phyloP scores from a whole-genome alignment of 768 basidiomycete species.

The Phanerochaete carnosa region DNA sequence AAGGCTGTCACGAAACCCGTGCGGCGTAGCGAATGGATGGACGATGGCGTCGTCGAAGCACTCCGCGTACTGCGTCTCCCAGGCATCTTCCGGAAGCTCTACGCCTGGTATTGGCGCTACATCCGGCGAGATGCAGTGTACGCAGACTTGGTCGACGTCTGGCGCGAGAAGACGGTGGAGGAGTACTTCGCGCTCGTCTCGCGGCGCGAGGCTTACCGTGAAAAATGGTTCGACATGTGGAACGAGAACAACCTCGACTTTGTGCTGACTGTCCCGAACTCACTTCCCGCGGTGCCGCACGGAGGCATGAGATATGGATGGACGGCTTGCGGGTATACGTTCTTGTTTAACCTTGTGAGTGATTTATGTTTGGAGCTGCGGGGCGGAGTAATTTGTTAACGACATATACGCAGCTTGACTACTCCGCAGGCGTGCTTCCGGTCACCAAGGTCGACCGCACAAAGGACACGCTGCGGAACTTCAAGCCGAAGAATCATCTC shows the following conservation, averaged over 20 bases:
- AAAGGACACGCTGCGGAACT: constrained; percentile 30
- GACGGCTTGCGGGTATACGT: constrained; percentile 30
- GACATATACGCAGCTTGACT: constrained; percentile 36
- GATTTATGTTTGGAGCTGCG: not conserved
- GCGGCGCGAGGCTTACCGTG: constrained; percentile 27
- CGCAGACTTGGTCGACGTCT: constrained; percentile 22
- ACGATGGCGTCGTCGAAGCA: constrained; percentile 20
- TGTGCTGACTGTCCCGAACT: constrained; percentile 37
- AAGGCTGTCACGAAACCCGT: constrained; percentile 17
- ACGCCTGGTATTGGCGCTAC: constrained; percentile 26
- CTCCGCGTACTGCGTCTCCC: constrained; percentile 21
- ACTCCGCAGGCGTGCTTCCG: constrained; percentile 44
- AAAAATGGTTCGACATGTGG: constrained; percentile 24
- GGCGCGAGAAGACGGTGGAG: constrained; percentile 22
- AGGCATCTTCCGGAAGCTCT: constrained; percentile 22
- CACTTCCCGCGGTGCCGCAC: constrained; percentile 36
- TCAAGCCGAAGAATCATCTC: constrained; percentile 31
- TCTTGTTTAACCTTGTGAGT: constrained; percentile 45
- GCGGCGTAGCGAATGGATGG: constrained; percentile 21
- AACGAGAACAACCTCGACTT: constrained; percentile 31
- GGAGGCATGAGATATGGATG: constrained; percentile 31
- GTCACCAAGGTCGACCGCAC: constrained; percentile 37
- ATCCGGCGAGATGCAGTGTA: constrained; percentile 21
- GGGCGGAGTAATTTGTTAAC: not conserved
- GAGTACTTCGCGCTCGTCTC: constrained; percentile 27